These are phyloP conservation scores for Sodiomyces alkalinus DNA, from an alignment of 2,329 filamentous ascomycete genomes.

Conservation along the genomic window DNA sequence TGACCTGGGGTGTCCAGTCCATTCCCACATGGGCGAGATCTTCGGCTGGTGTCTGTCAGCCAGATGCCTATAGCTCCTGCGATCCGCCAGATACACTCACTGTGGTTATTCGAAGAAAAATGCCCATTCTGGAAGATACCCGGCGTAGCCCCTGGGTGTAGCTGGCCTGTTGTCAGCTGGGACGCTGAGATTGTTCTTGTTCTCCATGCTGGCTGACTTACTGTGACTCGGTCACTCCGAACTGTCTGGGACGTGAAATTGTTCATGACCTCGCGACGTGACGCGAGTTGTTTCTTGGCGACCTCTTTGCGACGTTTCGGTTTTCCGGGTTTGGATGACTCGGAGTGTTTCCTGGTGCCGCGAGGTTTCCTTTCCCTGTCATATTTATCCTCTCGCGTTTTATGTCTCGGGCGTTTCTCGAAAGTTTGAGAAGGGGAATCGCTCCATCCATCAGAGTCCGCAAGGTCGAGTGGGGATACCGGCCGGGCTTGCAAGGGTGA, in stretches of 20 bases:
- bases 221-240: constrained; percentile 21
- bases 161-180: constrained; percentile 11
- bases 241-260: constrained; percentile 42
- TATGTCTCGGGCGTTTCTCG: constrained; percentile 36
- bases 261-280: constrained; percentile 32
- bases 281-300: constrained; percentile 12
- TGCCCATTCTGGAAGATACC: constrained; percentile 29
- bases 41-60: not conserved
- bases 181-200: not conserved
- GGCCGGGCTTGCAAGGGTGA: too few species aligned
- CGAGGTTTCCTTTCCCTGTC: too few species aligned
- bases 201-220: constrained; percentile 6
- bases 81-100: constrained; percentile 10
- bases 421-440: constrained; percentile 13
- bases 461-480: not conserved
- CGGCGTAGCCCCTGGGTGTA: constrained; percentile 19
- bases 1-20: constrained; percentile 3
- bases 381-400: constrained; percentile 41
- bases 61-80: not conserved
- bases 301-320: constrained; percentile 12
- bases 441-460: constrained; percentile 14
- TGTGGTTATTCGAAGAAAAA: constrained; percentile 12
- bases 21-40: constrained; percentile 7
- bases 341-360: too few species aligned
- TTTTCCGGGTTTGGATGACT: constrained; percentile 9